A percentile compares a stretch with the other conserved stretches of the same genome.
phyloP scores from a whole-genome alignment of 108 stramenopile genomes.

The Fragilaria crotonensis region DNA sequence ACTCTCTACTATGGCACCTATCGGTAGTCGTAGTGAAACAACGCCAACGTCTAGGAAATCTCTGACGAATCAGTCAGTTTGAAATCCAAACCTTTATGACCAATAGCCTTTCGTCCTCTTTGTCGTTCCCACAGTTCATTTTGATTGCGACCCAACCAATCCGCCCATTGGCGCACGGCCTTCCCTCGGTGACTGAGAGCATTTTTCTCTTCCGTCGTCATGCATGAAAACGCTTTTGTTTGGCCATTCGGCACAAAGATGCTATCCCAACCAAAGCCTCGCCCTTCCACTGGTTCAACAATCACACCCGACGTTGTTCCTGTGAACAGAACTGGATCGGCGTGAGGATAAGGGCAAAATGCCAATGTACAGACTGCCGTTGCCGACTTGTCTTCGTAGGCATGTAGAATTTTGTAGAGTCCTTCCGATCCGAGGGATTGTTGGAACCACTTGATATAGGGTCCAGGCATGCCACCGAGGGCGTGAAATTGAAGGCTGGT shows the following conservation, averaged over 20 bases:
- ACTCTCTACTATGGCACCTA: too few species aligned
- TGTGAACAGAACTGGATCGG: conserved; percentile 89
- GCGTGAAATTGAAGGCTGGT: conserved; percentile 93
- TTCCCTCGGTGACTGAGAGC: conserved; percentile 83
- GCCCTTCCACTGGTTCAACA: conserved; percentile 74
- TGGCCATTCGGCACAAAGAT: conserved; percentile 93
- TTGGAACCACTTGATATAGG: conserved; percentile 99
- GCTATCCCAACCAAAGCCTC: conserved; percentile 98
- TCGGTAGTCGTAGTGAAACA: too few species aligned
- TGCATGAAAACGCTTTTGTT: conserved; percentile 81
- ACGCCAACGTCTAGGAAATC: too few species aligned
- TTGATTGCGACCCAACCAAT: conserved; percentile 57
- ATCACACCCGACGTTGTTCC: conserved; percentile 80
- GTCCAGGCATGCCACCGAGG: conserved; percentile 96
- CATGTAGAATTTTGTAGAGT: conserved; percentile 83
- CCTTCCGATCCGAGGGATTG: conserved; percentile 75
- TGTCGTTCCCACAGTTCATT: conserved; percentile 76
- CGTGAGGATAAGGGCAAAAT: conserved; percentile 91
- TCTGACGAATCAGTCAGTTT: too few species aligned
- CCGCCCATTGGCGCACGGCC: conserved; percentile 79
- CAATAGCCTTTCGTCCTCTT: conserved; percentile 53
- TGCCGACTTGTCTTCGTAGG: conserved; percentile 93
- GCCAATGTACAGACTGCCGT: conserved; percentile 96
- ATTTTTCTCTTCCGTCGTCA: conserved; percentile 91
- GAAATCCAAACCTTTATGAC: conserved; percentile 83